A percentile compares a stretch with the other conserved stretches of the same genome.
Evolutionary conservation across 805 yeast genomes (phyloP).

Genomic region (Grigorovia yakushimaensis): DNA sequence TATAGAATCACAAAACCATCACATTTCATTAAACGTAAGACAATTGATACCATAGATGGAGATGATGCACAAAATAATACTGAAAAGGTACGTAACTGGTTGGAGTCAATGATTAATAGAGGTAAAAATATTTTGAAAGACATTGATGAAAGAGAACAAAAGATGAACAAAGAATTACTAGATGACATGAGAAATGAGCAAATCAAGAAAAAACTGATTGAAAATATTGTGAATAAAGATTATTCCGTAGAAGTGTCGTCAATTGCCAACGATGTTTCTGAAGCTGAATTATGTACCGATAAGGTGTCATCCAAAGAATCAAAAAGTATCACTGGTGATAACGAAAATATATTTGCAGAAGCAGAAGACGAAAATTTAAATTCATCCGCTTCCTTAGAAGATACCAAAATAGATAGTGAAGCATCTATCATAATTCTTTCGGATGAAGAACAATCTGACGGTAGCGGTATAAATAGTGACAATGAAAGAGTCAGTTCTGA

Average conservation of each 20-base stretch:
- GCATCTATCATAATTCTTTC: constrained; percentile 5
- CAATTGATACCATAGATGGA: not conserved
- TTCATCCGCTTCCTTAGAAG: not conserved
- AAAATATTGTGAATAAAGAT: not conserved
- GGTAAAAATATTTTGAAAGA: constrained; percentile 15
- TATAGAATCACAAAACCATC: not conserved
- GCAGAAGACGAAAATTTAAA: not conserved
- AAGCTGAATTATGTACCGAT: not conserved
- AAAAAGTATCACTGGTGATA: not conserved
- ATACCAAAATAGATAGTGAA: not conserved
- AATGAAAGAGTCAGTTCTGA: not conserved
- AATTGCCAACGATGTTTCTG: not conserved
- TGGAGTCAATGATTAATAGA: constrained; percentile 15
- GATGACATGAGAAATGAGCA: not conserved
- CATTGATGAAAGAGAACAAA: not conserved
- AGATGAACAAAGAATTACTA: not conserved
- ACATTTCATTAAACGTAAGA: not conserved
- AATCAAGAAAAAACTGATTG: not conserved
- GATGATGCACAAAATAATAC: not conserved
- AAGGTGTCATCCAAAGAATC: not conserved
- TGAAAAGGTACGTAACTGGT: constrained; percentile 9
- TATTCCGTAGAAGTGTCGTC: not conserved
- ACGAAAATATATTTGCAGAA: not conserved
- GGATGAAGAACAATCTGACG: constrained; percentile 2
- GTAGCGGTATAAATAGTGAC: not conserved